Conservation (phyloP, 208 protist genomes). For the Blechomonas ayalai region DNA sequence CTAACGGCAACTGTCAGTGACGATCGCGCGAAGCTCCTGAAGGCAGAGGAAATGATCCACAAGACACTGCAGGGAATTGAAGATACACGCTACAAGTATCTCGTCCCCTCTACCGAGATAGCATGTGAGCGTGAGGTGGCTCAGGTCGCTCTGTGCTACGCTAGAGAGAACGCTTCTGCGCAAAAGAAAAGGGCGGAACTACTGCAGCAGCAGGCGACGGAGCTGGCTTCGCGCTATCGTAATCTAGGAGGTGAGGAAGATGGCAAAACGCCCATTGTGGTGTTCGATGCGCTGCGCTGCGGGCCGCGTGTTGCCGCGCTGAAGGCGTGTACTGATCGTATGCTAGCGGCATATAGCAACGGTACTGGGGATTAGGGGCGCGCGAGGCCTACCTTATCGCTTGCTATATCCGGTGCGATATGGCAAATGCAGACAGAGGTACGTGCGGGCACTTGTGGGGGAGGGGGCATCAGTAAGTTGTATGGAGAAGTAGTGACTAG, state of each 20-base stretch:
- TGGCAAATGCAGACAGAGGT: no score
- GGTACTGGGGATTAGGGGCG: neutral
- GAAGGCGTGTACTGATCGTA: constrained; percentile 25
- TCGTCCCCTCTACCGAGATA: constrained; percentile 47
- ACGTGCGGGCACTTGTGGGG: no score
- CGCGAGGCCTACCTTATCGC: no score
- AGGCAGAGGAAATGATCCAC: constrained; percentile 56
- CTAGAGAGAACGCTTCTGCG: constrained; percentile 20
- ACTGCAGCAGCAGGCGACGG: constrained; percentile 2
- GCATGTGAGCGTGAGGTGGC: constrained; percentile 54
- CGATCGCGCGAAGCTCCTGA: constrained; percentile 58
- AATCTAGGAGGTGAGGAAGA: neutral
- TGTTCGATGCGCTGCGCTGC: constrained; percentile 39
- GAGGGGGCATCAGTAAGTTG: no score
- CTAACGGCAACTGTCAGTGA: constrained; percentile 34
- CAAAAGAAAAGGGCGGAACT: neutral
- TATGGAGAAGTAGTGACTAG: no score
- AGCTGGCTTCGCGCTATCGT: constrained; percentile 6
- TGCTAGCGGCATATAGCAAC: constrained; percentile 32
- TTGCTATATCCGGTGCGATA: no score
- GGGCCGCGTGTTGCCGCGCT: constrained; percentile 33
- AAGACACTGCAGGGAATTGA: constrained; percentile 58
- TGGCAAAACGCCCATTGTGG: constrained; percentile 12
- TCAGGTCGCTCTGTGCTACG: constrained; percentile 57
- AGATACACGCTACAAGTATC: constrained; percentile 60